A percentile compares a stretch with the other conserved stretches of the same genome.
phyloP scores from a whole-genome alignment of 495 filamentous ascomycete genomes.

The Hyaloscypha finlandica region DNA sequence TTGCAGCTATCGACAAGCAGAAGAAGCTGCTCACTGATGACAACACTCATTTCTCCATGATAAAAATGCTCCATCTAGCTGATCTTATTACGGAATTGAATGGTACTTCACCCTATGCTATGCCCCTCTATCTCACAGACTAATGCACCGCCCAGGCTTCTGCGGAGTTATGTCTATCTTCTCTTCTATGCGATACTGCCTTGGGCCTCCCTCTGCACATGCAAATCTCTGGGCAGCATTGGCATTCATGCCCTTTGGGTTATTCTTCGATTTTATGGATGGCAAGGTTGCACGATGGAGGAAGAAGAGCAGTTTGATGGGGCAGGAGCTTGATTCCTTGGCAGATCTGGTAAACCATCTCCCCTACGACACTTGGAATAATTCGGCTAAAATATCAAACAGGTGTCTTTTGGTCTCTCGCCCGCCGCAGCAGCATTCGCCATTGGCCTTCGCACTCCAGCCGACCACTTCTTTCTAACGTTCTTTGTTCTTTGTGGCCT shows the following conservation, averaged over 20 bases:
- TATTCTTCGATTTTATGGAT: slow-evolving; percentile 99
- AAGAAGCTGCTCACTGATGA: slow-evolving; percentile 76
- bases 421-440: slow-evolving; percentile 87
- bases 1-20: slow-evolving; percentile 77
- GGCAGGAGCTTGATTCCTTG: slow-evolving; percentile 96
- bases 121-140: not conserved
- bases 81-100: slow-evolving; percentile 96
- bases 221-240: slow-evolving; percentile 78
- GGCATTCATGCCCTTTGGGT: slow-evolving; percentile 84
- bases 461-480: slow-evolving; percentile 82
- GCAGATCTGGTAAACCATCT: slow-evolving; percentile 77
- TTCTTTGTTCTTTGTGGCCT: slow-evolving; percentile 96
- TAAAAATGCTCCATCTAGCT: slow-evolving; percentile 86
- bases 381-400: too few species aligned
- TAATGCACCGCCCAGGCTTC: slow-evolving; percentile 51
- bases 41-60: slow-evolving; percentile 67
- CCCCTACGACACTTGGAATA: not conserved
- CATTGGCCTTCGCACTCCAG: slow-evolving; percentile 80
- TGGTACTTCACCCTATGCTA: slow-evolving; percentile 49
- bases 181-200: slow-evolving; percentile 91
- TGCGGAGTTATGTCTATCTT: slow-evolving; percentile 93
- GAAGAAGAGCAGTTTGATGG: slow-evolving; percentile 94
- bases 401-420: slow-evolving; percentile 96
- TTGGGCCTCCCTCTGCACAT: slow-evolving; percentile 67
- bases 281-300: slow-evolving; percentile 95